Evolutionary conservation across 495 filamentous ascomycete species (phyloP).

Genomic region (Xeromyces bisporus): DNA sequence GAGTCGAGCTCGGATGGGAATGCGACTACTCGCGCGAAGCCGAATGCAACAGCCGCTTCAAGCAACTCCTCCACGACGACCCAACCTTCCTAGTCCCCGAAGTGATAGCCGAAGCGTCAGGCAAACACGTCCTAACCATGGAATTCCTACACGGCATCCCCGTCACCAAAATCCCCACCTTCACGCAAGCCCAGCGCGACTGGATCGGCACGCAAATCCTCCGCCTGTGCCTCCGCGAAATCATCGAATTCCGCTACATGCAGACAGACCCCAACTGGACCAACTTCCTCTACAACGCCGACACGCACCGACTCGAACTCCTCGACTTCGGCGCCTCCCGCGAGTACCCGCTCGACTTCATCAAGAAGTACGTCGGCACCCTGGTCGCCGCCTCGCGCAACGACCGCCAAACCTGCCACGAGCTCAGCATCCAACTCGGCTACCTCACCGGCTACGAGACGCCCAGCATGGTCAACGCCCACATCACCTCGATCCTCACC

Average conservation of each 20-base stretch:
- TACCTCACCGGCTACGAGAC: slow-evolving; percentile 87
- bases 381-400: slow-evolving; percentile 58
- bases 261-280: slow-evolving; percentile 99
- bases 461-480: slow-evolving; percentile 68
- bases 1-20: slow-evolving; percentile 85
- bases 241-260: slow-evolving; percentile 90
- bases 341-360: slow-evolving; percentile 67
- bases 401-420: slow-evolving; percentile 44
- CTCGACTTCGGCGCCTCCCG: slow-evolving; percentile 90
- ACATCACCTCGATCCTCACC: slow-evolving; percentile 63
- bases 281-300: slow-evolving; percentile 86
- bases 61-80: slow-evolving; percentile 52
- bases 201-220: slow-evolving; percentile 85
- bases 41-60: slow-evolving; percentile 56
- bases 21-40: slow-evolving; percentile 91
- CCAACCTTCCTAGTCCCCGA: slow-evolving; percentile 64
- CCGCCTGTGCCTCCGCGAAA: slow-evolving; percentile 82
- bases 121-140: slow-evolving; percentile 81
- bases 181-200: slow-evolving; percentile 70
- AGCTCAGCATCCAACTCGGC: slow-evolving; percentile 64
- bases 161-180: slow-evolving; percentile 64
- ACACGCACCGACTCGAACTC: slow-evolving; percentile 61
- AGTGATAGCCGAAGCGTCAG: slow-evolving; percentile 63
- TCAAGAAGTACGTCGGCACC: slow-evolving; percentile 57
- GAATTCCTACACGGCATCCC: slow-evolving; percentile 72